Conservation (phyloP, 2,329 filamentous ascomycete genomes). For the Aspergillus puulaauensis region DNA sequence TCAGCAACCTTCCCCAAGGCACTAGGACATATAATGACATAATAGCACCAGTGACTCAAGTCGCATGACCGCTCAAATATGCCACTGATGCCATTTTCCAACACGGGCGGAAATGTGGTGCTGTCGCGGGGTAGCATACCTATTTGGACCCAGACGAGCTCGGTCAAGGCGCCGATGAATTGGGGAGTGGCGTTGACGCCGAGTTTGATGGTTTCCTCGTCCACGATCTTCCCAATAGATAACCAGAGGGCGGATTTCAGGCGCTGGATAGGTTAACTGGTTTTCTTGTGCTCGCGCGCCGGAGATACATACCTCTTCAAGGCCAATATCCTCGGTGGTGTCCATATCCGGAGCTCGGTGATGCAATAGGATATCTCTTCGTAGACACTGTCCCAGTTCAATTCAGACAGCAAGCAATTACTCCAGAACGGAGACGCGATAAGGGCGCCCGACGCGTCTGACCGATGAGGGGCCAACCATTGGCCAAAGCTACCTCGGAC, state of each 20-base stretch:
- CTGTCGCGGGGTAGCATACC: constrained; percentile 51
- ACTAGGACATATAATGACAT: constrained; percentile 8
- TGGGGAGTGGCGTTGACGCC: constrained; percentile 87
- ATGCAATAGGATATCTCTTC: too few species aligned
- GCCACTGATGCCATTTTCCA: not conserved
- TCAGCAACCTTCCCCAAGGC: not conserved
- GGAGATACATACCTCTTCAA: constrained; percentile 33
- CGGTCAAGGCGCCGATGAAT: constrained; percentile 81
- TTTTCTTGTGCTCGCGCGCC: not conserved
- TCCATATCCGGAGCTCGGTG: constrained; percentile 18
- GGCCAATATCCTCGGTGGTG: constrained; percentile 28
- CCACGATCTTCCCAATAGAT: constrained; percentile 80
- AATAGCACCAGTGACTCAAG: not conserved
- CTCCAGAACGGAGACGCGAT: not conserved
- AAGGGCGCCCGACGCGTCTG: not conserved
- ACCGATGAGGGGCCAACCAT: not conserved
- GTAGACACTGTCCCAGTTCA: too few species aligned
- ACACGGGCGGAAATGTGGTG: not conserved
- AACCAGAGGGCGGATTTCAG: constrained; percentile 85
- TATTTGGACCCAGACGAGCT: constrained; percentile 84
- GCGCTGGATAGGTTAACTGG: constrained; percentile 52
- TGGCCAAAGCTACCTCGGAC: not conserved
- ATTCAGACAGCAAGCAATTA: not conserved
- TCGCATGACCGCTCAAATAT: not conserved
- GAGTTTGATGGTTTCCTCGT: constrained; percentile 72